phyloP scores from a whole-genome alignment of 1,139 yeast genomes.

The Lodderomyces oxycetoniae region DNA sequence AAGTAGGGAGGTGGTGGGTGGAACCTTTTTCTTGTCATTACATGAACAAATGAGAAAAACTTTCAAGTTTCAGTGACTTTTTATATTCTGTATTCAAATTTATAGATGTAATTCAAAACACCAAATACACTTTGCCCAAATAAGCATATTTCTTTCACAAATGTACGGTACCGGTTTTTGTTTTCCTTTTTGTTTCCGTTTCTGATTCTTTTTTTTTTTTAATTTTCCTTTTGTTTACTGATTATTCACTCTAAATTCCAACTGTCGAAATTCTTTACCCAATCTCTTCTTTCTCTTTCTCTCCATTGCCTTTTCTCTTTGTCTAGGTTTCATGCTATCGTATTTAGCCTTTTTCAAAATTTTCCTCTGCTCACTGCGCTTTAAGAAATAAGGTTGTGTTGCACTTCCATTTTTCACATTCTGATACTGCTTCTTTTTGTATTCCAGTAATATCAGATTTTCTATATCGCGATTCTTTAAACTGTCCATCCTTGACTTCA shows the following conservation, averaged over 20 bases:
- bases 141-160: too few relatives aligned
- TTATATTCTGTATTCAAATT: too few relatives aligned
- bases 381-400: constrained; percentile 56
- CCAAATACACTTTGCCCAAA: too few relatives aligned
- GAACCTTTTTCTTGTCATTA: background rate
- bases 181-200: background rate
- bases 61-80: too few relatives aligned
- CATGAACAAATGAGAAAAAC: too few relatives aligned
- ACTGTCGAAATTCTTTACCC: constrained; percentile 82
- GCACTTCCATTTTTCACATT: constrained; percentile 47
- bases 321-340: constrained; percentile 75
- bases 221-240: background rate
- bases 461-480: constrained; percentile 75
- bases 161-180: background rate
- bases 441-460: constrained; percentile 51
- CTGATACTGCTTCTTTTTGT: constrained; percentile 45
- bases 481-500: constrained; percentile 73
- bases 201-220: background rate
- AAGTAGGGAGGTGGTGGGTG: background rate
- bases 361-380: constrained; percentile 77
- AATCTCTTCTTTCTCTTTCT: constrained; percentile 89
- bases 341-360: constrained; percentile 84
- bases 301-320: constrained; percentile 85
- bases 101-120: too few relatives aligned
- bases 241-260: constrained; percentile 46